A percentile compares a stretch with the other conserved stretches of the same genome.
These are phyloP conservation scores for Fusarium poae DNA, from an alignment of 2,329 filamentous ascomycete genomes.

Conservation along the genomic window DNA sequence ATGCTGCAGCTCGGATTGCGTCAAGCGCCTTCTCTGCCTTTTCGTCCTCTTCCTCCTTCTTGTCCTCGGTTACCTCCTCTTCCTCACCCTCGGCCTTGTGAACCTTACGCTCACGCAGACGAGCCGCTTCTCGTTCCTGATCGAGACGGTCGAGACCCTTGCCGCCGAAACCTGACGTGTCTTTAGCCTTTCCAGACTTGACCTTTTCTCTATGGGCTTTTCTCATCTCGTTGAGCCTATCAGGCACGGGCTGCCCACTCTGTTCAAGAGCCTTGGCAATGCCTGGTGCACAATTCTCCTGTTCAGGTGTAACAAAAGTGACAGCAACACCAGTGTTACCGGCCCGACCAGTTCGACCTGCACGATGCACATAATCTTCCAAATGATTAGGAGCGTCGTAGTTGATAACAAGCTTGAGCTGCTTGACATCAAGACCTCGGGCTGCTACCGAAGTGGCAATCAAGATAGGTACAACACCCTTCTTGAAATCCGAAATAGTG, in stretches of 20 bases:
- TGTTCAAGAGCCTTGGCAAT: conserved; percentile 93
- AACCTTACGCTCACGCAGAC: conserved; percentile 86
- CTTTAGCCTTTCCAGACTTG: conserved; percentile 91
- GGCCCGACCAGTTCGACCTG: conserved; percentile 91
- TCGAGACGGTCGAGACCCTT: conserved; percentile 94
- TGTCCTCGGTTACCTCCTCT: conserved; percentile 86
- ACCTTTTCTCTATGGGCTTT: conserved; percentile 88
- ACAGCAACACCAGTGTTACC: conserved; percentile 95
- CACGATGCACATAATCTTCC: conserved; percentile 96
- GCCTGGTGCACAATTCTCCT: conserved; percentile 90
- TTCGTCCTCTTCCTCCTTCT: conserved; percentile 73
- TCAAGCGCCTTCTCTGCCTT: conserved; percentile 77
- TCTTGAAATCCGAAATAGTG: conserved; percentile 93
- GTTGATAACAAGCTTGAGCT: conserved; percentile 95
- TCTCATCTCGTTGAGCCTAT: conserved; percentile 73
- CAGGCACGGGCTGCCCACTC: conserved; percentile 86
- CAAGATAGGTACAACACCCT: conserved; percentile 87
- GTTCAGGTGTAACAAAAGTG: conserved; percentile 91
- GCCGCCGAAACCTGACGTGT: conserved; percentile 90
- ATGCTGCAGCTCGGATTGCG: conserved; percentile 72
- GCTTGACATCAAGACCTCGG: conserved; percentile 94
- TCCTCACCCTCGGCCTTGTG: conserved; percentile 89
- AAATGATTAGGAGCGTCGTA: conserved; percentile 94
- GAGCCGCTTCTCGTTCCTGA: conserved; percentile 88
- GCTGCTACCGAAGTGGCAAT: conserved; percentile 96